Evolutionary conservation across 257 asterid genomes (phyloP).

Genomic region (Plectranthus barbatus): DNA sequence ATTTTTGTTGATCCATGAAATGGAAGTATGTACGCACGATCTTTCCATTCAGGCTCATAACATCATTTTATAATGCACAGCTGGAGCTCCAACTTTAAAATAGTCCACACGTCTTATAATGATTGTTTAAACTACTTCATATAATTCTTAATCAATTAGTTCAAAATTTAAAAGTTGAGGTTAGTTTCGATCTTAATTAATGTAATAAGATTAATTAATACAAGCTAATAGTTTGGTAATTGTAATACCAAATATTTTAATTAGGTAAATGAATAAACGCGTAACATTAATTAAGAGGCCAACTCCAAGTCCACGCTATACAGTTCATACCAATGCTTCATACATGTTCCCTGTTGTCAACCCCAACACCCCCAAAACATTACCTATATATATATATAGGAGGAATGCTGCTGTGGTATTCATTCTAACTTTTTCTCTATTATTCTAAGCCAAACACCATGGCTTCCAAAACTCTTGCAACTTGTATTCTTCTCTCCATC

Average conservation of each 20-base stretch:
- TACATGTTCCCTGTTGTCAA: background rate
- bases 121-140: too few relatives aligned
- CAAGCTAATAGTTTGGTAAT: too few relatives aligned
- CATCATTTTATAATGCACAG: background rate
- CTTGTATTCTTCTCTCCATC: background rate
- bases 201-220: too few relatives aligned
- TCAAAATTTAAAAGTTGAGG: too few relatives aligned
- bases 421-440: background rate
- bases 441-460: background rate
- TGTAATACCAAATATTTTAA: background rate
- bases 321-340: background rate
- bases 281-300: background rate
- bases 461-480: background rate
- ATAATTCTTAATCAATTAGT: too few relatives aligned
- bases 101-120: too few relatives aligned
- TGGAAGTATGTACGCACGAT: background rate
- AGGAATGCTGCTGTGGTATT: too few relatives aligned
- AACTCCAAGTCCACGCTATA: background rate
- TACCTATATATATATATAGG: background rate
- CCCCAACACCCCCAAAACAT: background rate
- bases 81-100: background rate
- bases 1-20: background rate
- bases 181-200: too few relatives aligned
- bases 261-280: background rate
- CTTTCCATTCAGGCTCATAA: background rate